Percentiles rank a stretch among this genome's conserved stretches.
phyloP scores from a whole-genome alignment of 371 early-diverging fungal genomes.

The Hamiltosporidium tvaerminnensis region DNA sequence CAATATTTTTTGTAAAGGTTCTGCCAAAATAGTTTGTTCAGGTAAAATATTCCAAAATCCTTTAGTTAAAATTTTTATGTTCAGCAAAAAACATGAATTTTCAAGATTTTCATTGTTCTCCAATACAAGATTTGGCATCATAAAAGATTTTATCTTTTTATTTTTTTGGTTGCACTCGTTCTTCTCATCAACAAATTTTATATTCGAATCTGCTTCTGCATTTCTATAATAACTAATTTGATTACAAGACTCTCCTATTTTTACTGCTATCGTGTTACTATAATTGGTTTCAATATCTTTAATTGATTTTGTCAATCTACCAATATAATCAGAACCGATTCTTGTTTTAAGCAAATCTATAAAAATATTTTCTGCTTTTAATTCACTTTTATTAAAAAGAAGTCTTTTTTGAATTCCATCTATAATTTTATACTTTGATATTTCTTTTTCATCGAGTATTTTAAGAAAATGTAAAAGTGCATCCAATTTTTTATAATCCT shows the following conservation, averaged over 20 bases:
- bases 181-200: too few relatives aligned
- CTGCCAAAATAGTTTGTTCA: constrained; percentile 4
- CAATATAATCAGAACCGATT: neutral
- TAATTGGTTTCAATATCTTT: neutral
- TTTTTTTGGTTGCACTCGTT: too few relatives aligned
- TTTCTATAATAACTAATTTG: too few relatives aligned
- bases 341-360: neutral
- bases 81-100: neutral
- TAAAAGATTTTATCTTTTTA: too few relatives aligned
- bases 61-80: constrained; percentile 6
- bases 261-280: neutral
- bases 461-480: neutral
- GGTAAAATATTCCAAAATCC: constrained; percentile 17
- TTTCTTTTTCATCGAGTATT: neutral
- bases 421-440: neutral
- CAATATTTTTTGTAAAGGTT: neutral
- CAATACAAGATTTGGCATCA: too few relatives aligned
- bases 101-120: too few relatives aligned
- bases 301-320: neutral
- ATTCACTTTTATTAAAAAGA: neutral
- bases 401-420: neutral
- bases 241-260: neutral
- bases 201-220: too few relatives aligned
- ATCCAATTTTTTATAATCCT: neutral
- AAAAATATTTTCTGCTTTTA: neutral